Evolutionary conservation across 176 grass and related monocot genomes (phyloP).

Genomic region (Juncus inflexus): DNA sequence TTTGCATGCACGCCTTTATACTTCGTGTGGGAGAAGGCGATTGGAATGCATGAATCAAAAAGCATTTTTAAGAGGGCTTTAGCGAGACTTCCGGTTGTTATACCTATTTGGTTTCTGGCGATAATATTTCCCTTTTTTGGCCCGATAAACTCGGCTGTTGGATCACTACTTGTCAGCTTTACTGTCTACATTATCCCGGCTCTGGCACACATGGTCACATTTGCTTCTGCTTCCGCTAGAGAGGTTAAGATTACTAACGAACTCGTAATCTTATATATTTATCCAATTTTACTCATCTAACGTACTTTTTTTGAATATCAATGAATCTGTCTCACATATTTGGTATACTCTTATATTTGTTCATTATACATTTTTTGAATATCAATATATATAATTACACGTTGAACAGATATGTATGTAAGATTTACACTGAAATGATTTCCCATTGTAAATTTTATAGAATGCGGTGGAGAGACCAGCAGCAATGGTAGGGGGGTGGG

Average conservation of each 20-base stretch:
- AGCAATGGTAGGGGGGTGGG: constrained; percentile 51
- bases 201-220: constrained; percentile 76
- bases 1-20: constrained; percentile 95
- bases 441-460: constrained; percentile 25
- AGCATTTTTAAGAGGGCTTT: constrained; percentile 41
- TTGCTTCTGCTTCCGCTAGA: constrained; percentile 56
- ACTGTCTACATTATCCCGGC: constrained; percentile 93
- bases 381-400: not conserved
- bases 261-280: not conserved
- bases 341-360: not conserved
- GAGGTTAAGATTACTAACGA: constrained; percentile 34
- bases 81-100: constrained; percentile 57
- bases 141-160: constrained; percentile 89
- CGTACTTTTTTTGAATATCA: not conserved
- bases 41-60: constrained; percentile 57
- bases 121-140: constrained; percentile 96
- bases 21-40: constrained; percentile 93
- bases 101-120: constrained; percentile 95
- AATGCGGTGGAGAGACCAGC: constrained; percentile 89
- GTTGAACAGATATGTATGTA: not conserved
- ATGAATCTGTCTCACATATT: not conserved
- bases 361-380: not conserved
- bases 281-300: not conserved
- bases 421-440: constrained; percentile 2
- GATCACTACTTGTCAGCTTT: constrained; percentile 94